Conservation (phyloP, 2,329 filamentous ascomycete species). For the Endoconidiophora laricicola region DNA sequence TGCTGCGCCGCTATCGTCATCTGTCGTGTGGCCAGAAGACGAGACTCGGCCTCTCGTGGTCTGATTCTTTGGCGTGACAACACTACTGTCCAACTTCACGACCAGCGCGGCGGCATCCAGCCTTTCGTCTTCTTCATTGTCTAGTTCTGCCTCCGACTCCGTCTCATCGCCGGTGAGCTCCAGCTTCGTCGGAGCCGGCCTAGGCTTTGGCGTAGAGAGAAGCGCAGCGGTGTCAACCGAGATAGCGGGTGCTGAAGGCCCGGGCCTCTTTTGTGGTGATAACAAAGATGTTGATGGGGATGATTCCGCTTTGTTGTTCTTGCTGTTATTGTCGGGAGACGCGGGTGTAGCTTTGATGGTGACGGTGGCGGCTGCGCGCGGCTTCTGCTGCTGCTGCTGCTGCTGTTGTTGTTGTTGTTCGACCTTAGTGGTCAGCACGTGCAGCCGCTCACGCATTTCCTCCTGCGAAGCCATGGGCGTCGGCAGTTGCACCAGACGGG, state of each 20-base stretch:
- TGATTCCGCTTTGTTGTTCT: background rate
- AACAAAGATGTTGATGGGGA: background rate
- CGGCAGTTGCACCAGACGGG: background rate
- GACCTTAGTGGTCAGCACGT: background rate
- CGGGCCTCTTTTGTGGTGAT: background rate
- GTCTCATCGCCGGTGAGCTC: constrained; percentile 10
- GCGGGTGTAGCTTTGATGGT: too few relatives aligned
- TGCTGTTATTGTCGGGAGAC: too few relatives aligned
- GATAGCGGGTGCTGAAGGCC: too few relatives aligned
- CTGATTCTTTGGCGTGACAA: constrained; percentile 4
- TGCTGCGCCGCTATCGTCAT: constrained; percentile 21
- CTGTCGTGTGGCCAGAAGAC: constrained; percentile 21
- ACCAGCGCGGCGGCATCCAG: background rate
- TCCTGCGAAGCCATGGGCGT: constrained; percentile 4
- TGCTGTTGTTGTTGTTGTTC: too few relatives aligned
- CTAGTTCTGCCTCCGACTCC: constrained; percentile 17
- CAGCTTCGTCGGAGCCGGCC: background rate
- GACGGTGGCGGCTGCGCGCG: background rate
- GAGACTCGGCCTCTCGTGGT: background rate
- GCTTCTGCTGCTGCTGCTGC: background rate
- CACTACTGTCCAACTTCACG: background rate
- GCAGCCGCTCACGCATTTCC: background rate
- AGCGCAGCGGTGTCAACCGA: too few relatives aligned
- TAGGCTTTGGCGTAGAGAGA: background rate
- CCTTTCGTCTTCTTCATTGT: background rate